These are phyloP conservation scores for Amaranthus cruentus DNA, from an alignment of 148 eudicot genomes.

Conservation along the genomic window DNA sequence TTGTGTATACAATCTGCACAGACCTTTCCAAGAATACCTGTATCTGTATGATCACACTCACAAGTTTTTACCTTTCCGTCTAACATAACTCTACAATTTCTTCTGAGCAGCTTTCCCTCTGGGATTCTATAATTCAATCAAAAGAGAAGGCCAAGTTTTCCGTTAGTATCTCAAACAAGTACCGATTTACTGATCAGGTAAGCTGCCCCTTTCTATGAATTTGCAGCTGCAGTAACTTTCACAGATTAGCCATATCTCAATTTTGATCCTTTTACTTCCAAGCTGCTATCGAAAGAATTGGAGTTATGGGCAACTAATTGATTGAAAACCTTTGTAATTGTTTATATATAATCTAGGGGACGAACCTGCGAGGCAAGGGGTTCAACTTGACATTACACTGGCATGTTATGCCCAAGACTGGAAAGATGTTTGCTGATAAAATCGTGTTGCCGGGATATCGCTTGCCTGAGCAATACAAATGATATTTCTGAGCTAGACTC, in stretches of 20 bases:
- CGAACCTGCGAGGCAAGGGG: constrained; percentile 70
- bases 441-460: constrained; percentile 66
- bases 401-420: constrained; percentile 99
- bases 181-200: constrained; percentile 80
- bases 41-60: not conserved
- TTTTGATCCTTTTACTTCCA: not conserved
- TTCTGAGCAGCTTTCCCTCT: constrained; percentile 61
- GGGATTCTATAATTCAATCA: constrained; percentile 89
- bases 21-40: not conserved
- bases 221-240: not conserved
- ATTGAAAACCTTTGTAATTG: constrained; percentile 5
- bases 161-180: constrained; percentile 75
- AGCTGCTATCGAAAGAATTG: not conserved
- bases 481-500: not conserved
- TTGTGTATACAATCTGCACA: not conserved
- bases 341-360: constrained; percentile 44
- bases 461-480: constrained; percentile 65
- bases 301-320: not conserved
- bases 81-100: constrained; percentile 3
- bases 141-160: constrained; percentile 64
- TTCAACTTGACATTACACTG: constrained; percentile 89
- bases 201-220: not conserved
- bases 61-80: not conserved
- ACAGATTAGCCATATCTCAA: not conserved
- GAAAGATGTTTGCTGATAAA: constrained; percentile 88